Base-by-base conservation (phyloP, 2,329 filamentous ascomycete species). In the Colletotrichum agaves region DNA sequence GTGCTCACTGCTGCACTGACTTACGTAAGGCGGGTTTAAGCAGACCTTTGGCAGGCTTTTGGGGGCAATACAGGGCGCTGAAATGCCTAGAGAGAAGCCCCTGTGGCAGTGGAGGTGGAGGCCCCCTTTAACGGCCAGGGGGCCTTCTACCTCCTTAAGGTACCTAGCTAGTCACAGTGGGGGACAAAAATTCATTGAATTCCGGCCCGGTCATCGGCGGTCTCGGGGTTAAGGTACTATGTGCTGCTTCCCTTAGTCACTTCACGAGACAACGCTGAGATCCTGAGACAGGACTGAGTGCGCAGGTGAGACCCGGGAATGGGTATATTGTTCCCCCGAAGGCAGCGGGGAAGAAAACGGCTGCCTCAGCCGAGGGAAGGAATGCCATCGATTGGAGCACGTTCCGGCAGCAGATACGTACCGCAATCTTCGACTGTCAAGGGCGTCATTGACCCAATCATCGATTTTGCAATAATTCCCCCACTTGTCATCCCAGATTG, bases 101-200 rank as follows among this genome's bases (percentile, higher is more conserved):
- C 58, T 62, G 47, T 55, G 57, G 3, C 56, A 60, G 12, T 46
- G 58, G 57, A 55, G 37, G 39, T 44, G 46, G 56, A 52, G 53
- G 49, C 8, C 19, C 35, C 27, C 21, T 13, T 58, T 35, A 15
- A 31, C 15, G 50, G 31, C 49, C 1, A n/a, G 23, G 49, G 49
- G 31, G n/a, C n/a, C 13, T 27, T 27, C 27, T 27, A n/a, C n/a
- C n/a, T n/a, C n/a, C n/a, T n/a, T n/a, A n/a, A n/a, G n/a, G n/a
- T n/a, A n/a, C n/a, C n/a, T n/a, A n/a, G n/a, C n/a, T n/a, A 27
- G 27, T 27, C 27, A 27, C 6, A 27, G 8, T 27, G 27, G 27
- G 27, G 27, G 27, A 4, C 2, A 4, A 2, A 8, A 8, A 8
- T 5, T 27, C 1, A 27, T 27, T 27, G 6, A 8, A 27, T 7